phyloP scores from a whole-genome alignment of 768 basidiomycete species.

The Hypholoma fasciculare region DNA sequence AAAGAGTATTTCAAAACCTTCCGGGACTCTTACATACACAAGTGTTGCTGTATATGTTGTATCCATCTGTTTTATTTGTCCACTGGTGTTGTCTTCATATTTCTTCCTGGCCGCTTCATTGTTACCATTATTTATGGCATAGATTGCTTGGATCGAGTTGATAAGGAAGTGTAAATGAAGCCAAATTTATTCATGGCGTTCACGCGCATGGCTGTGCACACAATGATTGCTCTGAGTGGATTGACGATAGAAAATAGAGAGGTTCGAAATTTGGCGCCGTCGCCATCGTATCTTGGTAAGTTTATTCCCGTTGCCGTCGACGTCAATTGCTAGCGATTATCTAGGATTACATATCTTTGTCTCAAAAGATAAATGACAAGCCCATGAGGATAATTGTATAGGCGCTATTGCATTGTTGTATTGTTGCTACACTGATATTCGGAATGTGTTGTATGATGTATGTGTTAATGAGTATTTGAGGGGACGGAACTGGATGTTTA shows the following conservation, averaged over 20 bases:
- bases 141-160: neutral
- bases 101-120: neutral
- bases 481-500: neutral
- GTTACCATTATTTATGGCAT: constrained; percentile 10
- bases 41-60: constrained; percentile 23
- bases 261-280: too few species aligned
- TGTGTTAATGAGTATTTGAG: constrained; percentile 12
- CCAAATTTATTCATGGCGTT: too few species aligned
- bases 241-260: too few species aligned
- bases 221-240: too few species aligned
- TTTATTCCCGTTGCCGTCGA: too few species aligned
- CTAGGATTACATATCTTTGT: too few species aligned
- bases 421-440: constrained; percentile 27
- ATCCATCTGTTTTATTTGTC: constrained; percentile 21
- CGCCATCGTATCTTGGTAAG: too few species aligned
- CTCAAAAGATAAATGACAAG: too few species aligned
- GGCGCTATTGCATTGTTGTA: constrained; percentile 12
- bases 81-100: constrained; percentile 1
- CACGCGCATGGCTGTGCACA: too few species aligned
- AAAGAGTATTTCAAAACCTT: constrained; percentile 7
- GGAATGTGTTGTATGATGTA: neutral
- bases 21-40: constrained; percentile 11
- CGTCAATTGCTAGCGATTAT: too few species aligned
- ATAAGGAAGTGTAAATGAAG: too few species aligned
- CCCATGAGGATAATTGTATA: constrained; percentile 7